Percentiles rank a stretch among this genome's conserved stretches.
These are phyloP conservation scores for Hypoxylon sp. DNA, from an alignment of 2,329 filamentous ascomycete species.

Conservation along the genomic window DNA sequence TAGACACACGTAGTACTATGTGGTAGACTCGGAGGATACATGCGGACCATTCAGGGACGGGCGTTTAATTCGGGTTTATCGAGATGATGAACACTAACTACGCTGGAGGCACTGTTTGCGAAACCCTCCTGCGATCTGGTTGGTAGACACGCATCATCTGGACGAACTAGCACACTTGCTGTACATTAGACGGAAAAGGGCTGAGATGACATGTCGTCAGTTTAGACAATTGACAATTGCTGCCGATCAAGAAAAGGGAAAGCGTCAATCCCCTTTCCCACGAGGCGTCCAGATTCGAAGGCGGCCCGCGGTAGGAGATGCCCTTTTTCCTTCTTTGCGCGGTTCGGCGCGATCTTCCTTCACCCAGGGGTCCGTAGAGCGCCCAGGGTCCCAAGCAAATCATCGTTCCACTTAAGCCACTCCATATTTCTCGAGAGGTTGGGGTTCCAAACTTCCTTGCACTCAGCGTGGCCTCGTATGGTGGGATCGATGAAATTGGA, in stretches of 20 bases:
- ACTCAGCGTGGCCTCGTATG: conserved; percentile 20
- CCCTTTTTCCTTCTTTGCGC: conserved; percentile 32
- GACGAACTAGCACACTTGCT: background rate
- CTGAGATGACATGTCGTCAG: conserved; percentile 38
- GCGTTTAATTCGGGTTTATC: conserved; percentile 40
- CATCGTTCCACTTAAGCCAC: conserved; percentile 36
- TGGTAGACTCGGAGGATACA: conserved; percentile 35
- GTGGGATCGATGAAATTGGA: conserved; percentile 40
- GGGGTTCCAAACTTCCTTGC: conserved; percentile 33
- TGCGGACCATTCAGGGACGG: conserved; percentile 34
- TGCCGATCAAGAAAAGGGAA: conserved; percentile 38
- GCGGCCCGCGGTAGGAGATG: conserved; percentile 29
- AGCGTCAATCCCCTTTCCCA: conserved; percentile 37
- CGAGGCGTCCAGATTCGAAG: conserved; percentile 39
- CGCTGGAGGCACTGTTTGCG: conserved; percentile 1
- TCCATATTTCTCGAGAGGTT: conserved; percentile 36
- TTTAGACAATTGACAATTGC: conserved; percentile 35
- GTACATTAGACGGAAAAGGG: conserved; percentile 11
- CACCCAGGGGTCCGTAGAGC: conserved; percentile 5
- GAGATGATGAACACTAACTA: conserved; percentile 27
- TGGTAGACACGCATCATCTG: background rate
- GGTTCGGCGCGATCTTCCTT: conserved; percentile 38
- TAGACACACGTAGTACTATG: conserved; percentile 23
- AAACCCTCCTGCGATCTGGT: conserved; percentile 3
- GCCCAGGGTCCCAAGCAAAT: conserved; percentile 33